Conservation (phyloP, 2,329 filamentous ascomycete genomes). For the Cadophora gregata region DNA sequence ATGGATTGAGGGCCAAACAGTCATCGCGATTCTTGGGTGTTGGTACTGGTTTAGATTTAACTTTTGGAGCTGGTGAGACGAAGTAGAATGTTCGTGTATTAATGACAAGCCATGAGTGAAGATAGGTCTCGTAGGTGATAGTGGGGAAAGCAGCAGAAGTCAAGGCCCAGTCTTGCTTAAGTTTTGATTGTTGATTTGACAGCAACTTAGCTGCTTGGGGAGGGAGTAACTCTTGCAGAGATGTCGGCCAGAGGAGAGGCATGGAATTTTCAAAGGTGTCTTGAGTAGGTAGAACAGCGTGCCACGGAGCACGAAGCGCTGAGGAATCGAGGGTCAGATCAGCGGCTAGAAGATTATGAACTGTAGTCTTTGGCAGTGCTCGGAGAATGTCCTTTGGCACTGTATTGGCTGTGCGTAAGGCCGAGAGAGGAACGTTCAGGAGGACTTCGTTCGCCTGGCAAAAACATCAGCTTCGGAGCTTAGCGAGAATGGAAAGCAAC, state of each 20-base stretch:
- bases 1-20: slow-evolving; percentile 72
- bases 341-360: slow-evolving; percentile 77
- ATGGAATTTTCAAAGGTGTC: slow-evolving; percentile 64
- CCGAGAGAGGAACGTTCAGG: slow-evolving; percentile 66
- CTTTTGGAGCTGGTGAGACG: slow-evolving; percentile 30
- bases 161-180: slow-evolving; percentile 55
- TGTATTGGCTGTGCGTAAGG: slow-evolving; percentile 69
- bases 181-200: slow-evolving; percentile 58
- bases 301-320: slow-evolving; percentile 62
- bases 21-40: slow-evolving; percentile 51
- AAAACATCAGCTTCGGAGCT: slow-evolving; percentile 6
- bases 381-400: slow-evolving; percentile 60
- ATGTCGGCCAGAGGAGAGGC: slow-evolving; percentile 59
- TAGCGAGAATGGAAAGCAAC: not conserved
- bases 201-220: slow-evolving; percentile 53
- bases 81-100: slow-evolving; percentile 70
- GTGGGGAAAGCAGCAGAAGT: slow-evolving; percentile 52
- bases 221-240: slow-evolving; percentile 54
- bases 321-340: slow-evolving; percentile 63
- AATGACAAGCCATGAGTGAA: slow-evolving; percentile 64
- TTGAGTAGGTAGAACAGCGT: slow-evolving; percentile 68
- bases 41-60: slow-evolving; percentile 41
- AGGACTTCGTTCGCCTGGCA: slow-evolving; percentile 65
- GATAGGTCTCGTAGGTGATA: slow-evolving; percentile 49
- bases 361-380: slow-evolving; percentile 59